Base-by-base conservation (phyloP, 352 stramenopile species). In the Phytophthora nicotianae region DNA sequence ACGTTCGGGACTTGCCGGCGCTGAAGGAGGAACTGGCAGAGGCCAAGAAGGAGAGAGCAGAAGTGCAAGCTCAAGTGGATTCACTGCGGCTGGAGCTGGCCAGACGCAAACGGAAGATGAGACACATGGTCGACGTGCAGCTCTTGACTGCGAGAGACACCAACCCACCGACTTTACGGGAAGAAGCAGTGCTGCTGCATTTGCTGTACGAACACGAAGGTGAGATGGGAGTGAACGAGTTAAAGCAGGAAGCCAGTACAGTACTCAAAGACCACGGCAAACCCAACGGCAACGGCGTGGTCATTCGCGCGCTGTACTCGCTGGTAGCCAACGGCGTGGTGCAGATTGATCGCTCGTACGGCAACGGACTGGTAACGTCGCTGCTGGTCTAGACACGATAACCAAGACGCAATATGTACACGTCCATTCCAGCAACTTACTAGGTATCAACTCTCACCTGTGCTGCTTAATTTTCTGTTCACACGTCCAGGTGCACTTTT, bases 301-400 rank as follows among this genome's bases (percentile, higher is more conserved):
- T 88, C 5, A 77, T 86, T 37, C 77, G 82, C 9, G 82, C 82
- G 23, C 67, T 91, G 11, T 91, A 91, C 50, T 85, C 79, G 35
- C 64, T 91, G 3, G 77, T 91, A 11, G 82, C 75, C 24, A 88
- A 85, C 37, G 77, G 79, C n/a, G 64, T 88, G 5, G 80, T 91
- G 60, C 82, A 89, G 55, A 87, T 89, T 51, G 82, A 91, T 55
- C 71, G 82, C 9, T 87, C 77, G 3, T 83, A 79, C 46, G 77
- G 77, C 24, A 83, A 84, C 40, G 82, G 82, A 0, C 70, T 91
- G 20, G 79, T 89, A 23, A 91, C 82, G 5, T 87, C 72, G 7
- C 53, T 91, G 16, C 63, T 91, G 24, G 70, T 91, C 8, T 91
- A 70, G 58, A 24, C 38, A 48, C 17, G 20, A n/a, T 26, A 29